phyloP scores from a whole-genome alignment of 2,329 filamentous ascomycete genomes.

The Aureobasidium uvarum region DNA sequence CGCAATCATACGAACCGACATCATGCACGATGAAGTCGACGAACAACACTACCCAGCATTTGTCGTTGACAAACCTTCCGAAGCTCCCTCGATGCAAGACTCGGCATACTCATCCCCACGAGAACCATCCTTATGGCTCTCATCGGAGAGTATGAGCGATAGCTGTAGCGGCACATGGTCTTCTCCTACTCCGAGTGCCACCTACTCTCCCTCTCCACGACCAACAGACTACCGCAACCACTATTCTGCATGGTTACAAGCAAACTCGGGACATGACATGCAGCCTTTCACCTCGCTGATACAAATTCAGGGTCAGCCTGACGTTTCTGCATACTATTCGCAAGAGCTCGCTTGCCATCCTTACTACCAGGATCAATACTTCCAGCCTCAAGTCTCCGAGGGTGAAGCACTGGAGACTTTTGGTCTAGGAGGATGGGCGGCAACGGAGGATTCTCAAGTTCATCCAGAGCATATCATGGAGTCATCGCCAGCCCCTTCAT shows the following conservation, averaged over 20 bases:
- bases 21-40: neutral
- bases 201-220: constrained; percentile 10
- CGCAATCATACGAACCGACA: neutral
- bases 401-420: neutral
- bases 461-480: neutral
- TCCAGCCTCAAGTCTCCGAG: neutral
- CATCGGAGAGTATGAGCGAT: constrained; percentile 15
- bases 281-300: neutral
- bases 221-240: neutral
- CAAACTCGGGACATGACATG: neutral
- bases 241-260: neutral
- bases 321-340: neutral
- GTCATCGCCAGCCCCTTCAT: neutral
- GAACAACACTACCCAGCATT: neutral
- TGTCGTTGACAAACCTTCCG: neutral
- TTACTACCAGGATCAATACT: neutral
- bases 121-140: neutral
- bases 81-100: neutral
- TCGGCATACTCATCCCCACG: constrained; percentile 15
- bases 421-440: constrained; percentile 4
- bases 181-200: constrained; percentile 5
- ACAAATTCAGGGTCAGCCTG: neutral
- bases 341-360: neutral
- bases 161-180: constrained; percentile 21
- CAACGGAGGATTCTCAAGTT: neutral